A percentile compares a stretch with the other conserved stretches of the same genome.
phyloP scores from a whole-genome alignment of 116 monocot species.

The Iris pallida region DNA sequence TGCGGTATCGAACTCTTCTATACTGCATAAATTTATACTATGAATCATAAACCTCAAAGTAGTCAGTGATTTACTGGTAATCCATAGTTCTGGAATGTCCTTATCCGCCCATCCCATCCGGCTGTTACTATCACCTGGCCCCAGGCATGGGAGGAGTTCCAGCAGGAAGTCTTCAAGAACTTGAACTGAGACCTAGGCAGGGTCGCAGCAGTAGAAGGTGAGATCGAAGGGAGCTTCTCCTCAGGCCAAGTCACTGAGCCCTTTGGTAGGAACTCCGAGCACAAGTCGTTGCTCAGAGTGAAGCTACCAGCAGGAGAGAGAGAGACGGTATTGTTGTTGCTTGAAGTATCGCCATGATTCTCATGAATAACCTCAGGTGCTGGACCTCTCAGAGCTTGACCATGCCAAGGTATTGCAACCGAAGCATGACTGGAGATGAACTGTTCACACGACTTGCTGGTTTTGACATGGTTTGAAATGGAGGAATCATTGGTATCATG shows the following conservation, averaged over 20 bases:
- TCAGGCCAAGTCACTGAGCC: conserved; percentile 91
- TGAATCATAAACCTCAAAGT: neutral
- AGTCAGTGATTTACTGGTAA: conserved; percentile 30
- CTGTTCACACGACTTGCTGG: conserved; percentile 48
- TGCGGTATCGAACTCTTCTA: neutral
- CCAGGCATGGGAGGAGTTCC: conserved; percentile 58
- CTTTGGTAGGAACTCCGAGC: conserved; percentile 38
- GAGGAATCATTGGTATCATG: conserved; percentile 20
- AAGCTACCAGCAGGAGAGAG: conserved; percentile 40
- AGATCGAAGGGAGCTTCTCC: conserved; percentile 62
- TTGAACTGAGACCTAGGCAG: conserved; percentile 42
- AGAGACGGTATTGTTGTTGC: conserved; percentile 31
- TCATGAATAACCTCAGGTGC: neutral
- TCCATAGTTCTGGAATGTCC: conserved; percentile 50
- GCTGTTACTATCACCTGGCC: conserved; percentile 60
- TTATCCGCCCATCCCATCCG: conserved; percentile 44
- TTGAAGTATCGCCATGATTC: neutral
- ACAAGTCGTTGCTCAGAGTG: conserved; percentile 38
- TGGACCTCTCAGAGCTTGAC: conserved; percentile 3
- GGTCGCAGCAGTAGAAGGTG: neutral
- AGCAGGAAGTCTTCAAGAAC: conserved; percentile 42
- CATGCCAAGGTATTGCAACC: conserved; percentile 73
- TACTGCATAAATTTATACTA: conserved; percentile 24
- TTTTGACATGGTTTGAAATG: conserved; percentile 29
- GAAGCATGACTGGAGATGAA: conserved; percentile 55